Base-by-base conservation (phyloP, 1,139 yeast genomes). In the Suhomyces atakaporum region DNA sequence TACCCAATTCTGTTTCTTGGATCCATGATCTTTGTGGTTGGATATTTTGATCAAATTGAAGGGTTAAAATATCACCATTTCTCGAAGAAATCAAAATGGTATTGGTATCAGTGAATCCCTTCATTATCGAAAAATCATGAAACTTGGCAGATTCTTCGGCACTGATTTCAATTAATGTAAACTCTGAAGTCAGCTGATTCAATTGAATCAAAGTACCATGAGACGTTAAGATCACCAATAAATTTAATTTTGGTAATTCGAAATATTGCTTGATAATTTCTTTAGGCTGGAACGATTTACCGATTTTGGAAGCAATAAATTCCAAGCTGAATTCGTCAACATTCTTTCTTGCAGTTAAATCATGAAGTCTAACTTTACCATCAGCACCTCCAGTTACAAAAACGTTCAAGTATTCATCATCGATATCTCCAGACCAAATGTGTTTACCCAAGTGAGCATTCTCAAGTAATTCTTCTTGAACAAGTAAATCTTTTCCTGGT, bases 341-440 rank as follows among this genome's bases (percentile, higher is more conserved):
- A 3, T 28, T 27, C 2, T 29, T 23, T 44, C 62, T 51, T 47
- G 47, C 35, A 52, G 46, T 20, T 18, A 84, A 55, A 51, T 83
- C 84, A 50, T 81, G 79, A 5, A 84, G 45, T 39, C 86, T 68
- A 2, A 89, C 62, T 46, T 86, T 74, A 1, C 97, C 97, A 58
- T 89, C 97, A 31, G 95, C 92, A 25, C 97, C 97, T 28, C 95
- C 90, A 11, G 90, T 82, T 1, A 79, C 88, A 15, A 82, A 78
- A 8, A 81, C 51, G 22, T 65, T 54, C 29, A 66, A 55, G 3
- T 58, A 51, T 2, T 27, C 21, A 35, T 66, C 69, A 38, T 75
- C 70, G 1, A 84, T 69, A 40, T 83, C 90, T 5, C 86, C 77
- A 25, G 88, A 76, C 98, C 98, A 92, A 1, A 85, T 76, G 54